These are phyloP conservation scores for Hippophae rhamnoides DNA, from an alignment of 306 rosid species.

Conservation along the genomic window DNA sequence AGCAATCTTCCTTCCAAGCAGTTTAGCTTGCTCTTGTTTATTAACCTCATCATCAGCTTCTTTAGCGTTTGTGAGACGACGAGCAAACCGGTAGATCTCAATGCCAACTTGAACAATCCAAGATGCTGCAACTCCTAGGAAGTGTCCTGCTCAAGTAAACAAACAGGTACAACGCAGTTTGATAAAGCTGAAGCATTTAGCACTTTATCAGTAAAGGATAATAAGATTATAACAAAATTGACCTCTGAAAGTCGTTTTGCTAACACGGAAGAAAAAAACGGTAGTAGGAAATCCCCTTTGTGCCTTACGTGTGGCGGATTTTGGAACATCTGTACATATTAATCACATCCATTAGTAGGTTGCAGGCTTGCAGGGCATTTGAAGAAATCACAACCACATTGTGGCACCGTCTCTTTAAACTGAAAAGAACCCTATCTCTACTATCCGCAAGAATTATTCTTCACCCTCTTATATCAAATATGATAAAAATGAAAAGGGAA, in stretches of 20 bases:
- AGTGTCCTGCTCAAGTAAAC: conserved; percentile 35
- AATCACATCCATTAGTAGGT: conserved; percentile 2
- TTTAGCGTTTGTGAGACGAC: conserved; percentile 10
- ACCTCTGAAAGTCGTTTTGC: conserved; percentile 80
- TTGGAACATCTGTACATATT: conserved; percentile 35
- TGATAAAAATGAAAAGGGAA: conserved; percentile 1
- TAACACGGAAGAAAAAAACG: conserved; percentile 46
- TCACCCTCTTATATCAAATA: not conserved
- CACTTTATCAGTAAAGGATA: not conserved
- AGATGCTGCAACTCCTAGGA: conserved; percentile 70
- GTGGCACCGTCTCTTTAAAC: not conserved
- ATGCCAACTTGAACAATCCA: conserved; percentile 76
- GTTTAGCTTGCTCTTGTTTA: conserved; percentile 21
- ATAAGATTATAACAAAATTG: not conserved
- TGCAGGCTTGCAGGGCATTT: not conserved
- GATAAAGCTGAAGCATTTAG: conserved; percentile 13
- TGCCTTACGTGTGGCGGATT: conserved; percentile 71
- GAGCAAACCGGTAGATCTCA: conserved; percentile 34
- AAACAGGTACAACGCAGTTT: conserved; percentile 17
- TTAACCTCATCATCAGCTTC: conserved; percentile 30
- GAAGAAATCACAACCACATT: not conserved
- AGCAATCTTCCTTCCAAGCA: conserved; percentile 39
- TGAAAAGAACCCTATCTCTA: conserved; percentile 4
- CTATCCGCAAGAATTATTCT: not conserved
- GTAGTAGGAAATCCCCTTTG: conserved; percentile 47